Base-by-base conservation (phyloP, 2,329 filamentous ascomycete species). In the Fusarium globosum region DNA sequence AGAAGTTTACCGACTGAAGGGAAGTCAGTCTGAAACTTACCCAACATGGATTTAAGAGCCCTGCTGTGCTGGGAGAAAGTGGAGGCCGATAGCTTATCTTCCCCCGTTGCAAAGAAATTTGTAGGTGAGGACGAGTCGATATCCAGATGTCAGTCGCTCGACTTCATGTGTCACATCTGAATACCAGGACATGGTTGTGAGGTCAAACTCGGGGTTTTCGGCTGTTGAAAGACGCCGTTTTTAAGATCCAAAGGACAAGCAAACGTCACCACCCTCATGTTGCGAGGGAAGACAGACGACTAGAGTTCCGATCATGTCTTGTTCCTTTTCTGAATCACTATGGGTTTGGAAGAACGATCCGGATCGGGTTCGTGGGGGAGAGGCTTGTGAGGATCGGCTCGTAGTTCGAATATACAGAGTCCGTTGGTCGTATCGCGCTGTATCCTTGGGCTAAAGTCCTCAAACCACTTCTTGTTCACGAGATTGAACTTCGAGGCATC, bases 111-210 rank as follows among this genome's bases (percentile, higher is more conserved):
- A 18, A 68, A 73, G 14, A 71, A 71, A 16, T 23, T 71, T 69
- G 57, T 68, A 73, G n/a, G 61, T 61, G n/a, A 74, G 67, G 4
- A 74, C 52, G n/a, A 73, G 57, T 4, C 70, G 63, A 43, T 71
- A 45, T 5, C 70, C 72, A 36, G 57, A 68, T 46, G 21, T 64
- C 21, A 66, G 36, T 53, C 59, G 28, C 11, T 39, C 55, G 15
- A 61, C 41, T 41, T 71, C 30, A 28, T 71, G 55, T 1, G 61
- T 65, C 35, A 65, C 58, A 45, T 74, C 58, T 20, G 70, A 68
- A 65, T 60, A 71, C 67, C 49, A 73, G 14, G 72, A 58, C 8
- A 74, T 70, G 10, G 63, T 14, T 11, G 60, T 49, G 13, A 74
- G 42, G 15, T 73, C 70, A 51, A 68, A 73, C 35, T 51, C 49